Conservation (phyloP, 23 red algal genomes). For the Chondrus crispus region DNA sequence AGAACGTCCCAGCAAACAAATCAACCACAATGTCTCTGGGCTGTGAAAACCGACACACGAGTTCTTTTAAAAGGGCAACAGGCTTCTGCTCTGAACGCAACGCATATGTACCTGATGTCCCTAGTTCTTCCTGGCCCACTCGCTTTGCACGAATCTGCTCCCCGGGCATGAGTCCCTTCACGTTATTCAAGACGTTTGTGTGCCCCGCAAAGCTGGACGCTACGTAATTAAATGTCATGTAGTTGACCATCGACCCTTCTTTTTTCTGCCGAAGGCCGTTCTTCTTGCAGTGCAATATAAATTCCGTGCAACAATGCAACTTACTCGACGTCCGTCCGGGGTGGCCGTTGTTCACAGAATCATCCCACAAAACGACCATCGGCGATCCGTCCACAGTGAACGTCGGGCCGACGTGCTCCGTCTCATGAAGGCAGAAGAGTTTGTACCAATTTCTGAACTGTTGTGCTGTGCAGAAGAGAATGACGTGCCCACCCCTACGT, state of each 20-base stretch:
- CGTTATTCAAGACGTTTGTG: conserved; percentile 15
- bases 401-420: too few species aligned
- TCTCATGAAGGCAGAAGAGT: too few species aligned
- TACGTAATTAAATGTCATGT: conserved; percentile 1
- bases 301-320: background rate
- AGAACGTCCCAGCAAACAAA: conserved; percentile 20
- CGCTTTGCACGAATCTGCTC: background rate
- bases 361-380: background rate
- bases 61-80: background rate
- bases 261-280: background rate
- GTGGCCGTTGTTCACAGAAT: background rate
- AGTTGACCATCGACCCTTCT: background rate
- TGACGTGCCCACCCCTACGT: background rate
- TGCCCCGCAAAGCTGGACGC: background rate
- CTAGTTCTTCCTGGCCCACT: background rate
- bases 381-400: background rate
- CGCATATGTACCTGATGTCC: background rate
- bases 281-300: background rate
- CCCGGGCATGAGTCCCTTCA: background rate
- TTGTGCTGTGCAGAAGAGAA: conserved; percentile 16
- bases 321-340: background rate
- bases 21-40: conserved; percentile 21
- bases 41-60: conserved; percentile 6
- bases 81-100: conserved; percentile 24
- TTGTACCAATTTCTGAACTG: conserved; percentile 6